Conservation (phyloP, 306 rosid species). For the Urtica urens region DNA sequence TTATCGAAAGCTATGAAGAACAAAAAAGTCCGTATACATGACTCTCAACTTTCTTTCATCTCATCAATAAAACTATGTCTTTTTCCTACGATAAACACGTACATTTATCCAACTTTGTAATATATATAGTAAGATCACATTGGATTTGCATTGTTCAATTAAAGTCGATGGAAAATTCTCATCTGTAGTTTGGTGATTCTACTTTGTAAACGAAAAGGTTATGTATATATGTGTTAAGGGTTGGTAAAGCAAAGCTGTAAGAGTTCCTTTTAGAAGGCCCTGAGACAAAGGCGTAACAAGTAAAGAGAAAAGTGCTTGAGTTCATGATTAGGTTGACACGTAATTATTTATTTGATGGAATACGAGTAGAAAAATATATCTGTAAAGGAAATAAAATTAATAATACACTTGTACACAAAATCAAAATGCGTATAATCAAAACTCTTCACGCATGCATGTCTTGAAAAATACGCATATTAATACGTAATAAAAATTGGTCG, state of each 20-base stretch:
- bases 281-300: constrained; percentile 14
- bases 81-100: no score
- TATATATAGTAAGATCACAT: no score
- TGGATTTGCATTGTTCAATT: no score
- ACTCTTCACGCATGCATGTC: not conserved
- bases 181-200: not conserved
- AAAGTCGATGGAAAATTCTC: not conserved
- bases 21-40: no score
- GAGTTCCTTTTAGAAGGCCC: constrained; percentile 17
- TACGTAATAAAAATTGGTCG: no score
- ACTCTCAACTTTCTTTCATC: no score
- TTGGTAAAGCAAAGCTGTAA: constrained; percentile 17
- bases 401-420: not conserved
- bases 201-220: constrained; percentile 9
- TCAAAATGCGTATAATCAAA: not conserved
- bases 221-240: constrained; percentile 19
- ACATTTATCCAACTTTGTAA: no score
- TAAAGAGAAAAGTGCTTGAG: constrained; percentile 8
- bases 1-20: no score
- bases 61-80: no score
- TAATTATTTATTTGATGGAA: constrained; percentile 4
- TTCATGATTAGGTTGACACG: constrained; percentile 13
- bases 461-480: no score
- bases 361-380: not conserved
- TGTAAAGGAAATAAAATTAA: no score